These are phyloP conservation scores for Lanzia echinophila DNA, from an alignment of 2,329 filamentous ascomycete genomes.

Conservation along the genomic window DNA sequence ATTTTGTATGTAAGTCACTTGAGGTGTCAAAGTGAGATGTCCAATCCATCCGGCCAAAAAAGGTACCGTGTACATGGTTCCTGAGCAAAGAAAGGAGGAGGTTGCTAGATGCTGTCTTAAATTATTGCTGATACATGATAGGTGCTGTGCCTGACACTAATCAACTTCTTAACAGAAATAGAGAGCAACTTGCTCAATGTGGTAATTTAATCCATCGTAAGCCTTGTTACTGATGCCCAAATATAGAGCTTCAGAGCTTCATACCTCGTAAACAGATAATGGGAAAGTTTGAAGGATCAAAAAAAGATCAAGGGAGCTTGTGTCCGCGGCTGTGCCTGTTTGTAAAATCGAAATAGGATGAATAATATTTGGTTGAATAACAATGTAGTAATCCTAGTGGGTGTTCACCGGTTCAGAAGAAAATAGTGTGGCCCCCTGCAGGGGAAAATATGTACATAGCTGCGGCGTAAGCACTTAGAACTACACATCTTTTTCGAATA, in stretches of 20 bases:
- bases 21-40: background rate
- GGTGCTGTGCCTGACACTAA: slow-evolving; percentile 9
- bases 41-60: background rate
- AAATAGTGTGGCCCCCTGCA: background rate
- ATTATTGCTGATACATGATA: slow-evolving; percentile 7
- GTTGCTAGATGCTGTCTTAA: background rate
- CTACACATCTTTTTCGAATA: background rate
- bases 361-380: background rate
- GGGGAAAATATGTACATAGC: background rate
- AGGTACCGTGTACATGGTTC: background rate
- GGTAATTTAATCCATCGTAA: slow-evolving; percentile 2
- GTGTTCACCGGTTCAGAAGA: background rate
- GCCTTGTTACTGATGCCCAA: slow-evolving; percentile 2
- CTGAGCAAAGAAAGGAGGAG: background rate
- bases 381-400: background rate
- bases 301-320: background rate
- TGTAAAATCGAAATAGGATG: background rate
- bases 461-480: background rate
- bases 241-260: slow-evolving; percentile 6
- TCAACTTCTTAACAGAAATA: slow-evolving; percentile 4
- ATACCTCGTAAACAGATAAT: slow-evolving; percentile 1
- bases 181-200: slow-evolving; percentile 9
- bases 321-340: slow-evolving; percentile 6
- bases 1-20: slow-evolving; percentile 4
- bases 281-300: slow-evolving; percentile 4